Base-by-base conservation (phyloP, 345 rosid genomes). In the Syzygium aqueum region DNA sequence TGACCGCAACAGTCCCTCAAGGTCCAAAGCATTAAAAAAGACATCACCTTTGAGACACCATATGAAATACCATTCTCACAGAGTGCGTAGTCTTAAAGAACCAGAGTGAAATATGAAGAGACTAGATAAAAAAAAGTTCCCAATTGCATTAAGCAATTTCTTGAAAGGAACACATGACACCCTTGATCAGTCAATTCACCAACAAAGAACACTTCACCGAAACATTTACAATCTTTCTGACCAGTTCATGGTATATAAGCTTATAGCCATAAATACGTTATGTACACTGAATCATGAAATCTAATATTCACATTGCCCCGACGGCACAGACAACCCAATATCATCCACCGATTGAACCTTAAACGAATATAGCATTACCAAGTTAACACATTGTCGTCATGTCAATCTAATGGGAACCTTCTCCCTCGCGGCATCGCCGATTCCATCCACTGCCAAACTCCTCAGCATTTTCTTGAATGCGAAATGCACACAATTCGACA, bases 401-500 rank as follows among this genome's bases (percentile, higher is more conserved):
- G 93, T 61, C 88, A 94, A 90, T 84, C 94, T 88, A 50, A 96
- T 86, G 30, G 92, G 91, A 88, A 91, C 87, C 92, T 94, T 96
- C 89, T 91, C 97, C 85, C 98, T 91, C 25, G 86, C 94, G 37
- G 92, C 90, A 86, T 89, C 95, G 7, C 82, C 77, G 51, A 87
- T 54, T 37, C 87, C 89, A 77, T 84, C 87, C 1, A 94, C 90
- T 0, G 95, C 89, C 43, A 92, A 86, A 23, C 91, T 90, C 91
- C 93, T 92, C 88, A 91, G 89, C 77, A 93, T 88, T 94, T 92
- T 96, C 94, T 95, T 95, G 88, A 96, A 95, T 0, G 98, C 98
- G 33, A 95, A 97, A 84, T 96, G 99, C 85, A 95, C 93, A 28
- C 99, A 97, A 52, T 93, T 95, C 53, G 99, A 95, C 53, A 97